A percentile compares a stretch with the other conserved stretches of the same genome.
Conservation (phyloP, 2,329 filamentous ascomycete genomes). For the Aspergillus terreus region DNA sequence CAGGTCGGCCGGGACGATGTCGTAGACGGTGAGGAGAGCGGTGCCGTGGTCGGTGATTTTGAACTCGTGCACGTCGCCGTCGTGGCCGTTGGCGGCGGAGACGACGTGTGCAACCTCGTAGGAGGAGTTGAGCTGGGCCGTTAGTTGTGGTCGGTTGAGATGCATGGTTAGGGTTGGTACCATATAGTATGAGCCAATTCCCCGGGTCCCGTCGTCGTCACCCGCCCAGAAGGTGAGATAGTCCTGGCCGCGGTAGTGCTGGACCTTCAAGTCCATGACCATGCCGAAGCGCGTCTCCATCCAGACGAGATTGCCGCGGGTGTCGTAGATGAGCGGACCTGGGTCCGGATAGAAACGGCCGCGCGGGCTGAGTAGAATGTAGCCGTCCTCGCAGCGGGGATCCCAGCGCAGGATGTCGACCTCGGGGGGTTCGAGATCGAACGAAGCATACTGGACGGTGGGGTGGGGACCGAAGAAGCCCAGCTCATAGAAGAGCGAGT, state of each 20-base stretch:
- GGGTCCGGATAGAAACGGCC: constrained; percentile 29
- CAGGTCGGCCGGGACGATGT: constrained; percentile 37
- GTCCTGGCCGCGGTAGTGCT: constrained; percentile 40
- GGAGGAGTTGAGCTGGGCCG: constrained; percentile 24
- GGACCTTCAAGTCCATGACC: constrained; percentile 46
- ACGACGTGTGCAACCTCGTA: constrained; percentile 37
- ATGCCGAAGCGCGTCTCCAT: constrained; percentile 31
- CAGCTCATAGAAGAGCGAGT: constrained; percentile 12
- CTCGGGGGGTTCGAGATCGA: constrained; percentile 8
- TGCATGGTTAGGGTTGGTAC: constrained; percentile 14
- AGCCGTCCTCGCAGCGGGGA: constrained; percentile 33
- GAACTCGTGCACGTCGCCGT: constrained; percentile 44
- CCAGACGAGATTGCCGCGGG: constrained; percentile 27
- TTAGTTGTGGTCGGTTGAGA: background rate
- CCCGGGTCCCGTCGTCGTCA: constrained; percentile 44
- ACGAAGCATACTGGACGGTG: constrained; percentile 8
- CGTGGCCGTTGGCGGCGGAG: constrained; percentile 32
- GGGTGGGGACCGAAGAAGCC: constrained; percentile 13
- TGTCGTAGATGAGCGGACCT: constrained; percentile 39
- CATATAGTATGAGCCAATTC: constrained; percentile 47
- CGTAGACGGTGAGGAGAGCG: constrained; percentile 42
- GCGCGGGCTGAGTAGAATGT: constrained; percentile 36
- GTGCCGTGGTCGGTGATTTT: constrained; percentile 41
- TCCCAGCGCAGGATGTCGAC: constrained; percentile 15
- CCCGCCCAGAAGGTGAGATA: constrained; percentile 52